phyloP scores from a whole-genome alignment of 2,329 filamentous ascomycete species.

The Talaromyces piceae region DNA sequence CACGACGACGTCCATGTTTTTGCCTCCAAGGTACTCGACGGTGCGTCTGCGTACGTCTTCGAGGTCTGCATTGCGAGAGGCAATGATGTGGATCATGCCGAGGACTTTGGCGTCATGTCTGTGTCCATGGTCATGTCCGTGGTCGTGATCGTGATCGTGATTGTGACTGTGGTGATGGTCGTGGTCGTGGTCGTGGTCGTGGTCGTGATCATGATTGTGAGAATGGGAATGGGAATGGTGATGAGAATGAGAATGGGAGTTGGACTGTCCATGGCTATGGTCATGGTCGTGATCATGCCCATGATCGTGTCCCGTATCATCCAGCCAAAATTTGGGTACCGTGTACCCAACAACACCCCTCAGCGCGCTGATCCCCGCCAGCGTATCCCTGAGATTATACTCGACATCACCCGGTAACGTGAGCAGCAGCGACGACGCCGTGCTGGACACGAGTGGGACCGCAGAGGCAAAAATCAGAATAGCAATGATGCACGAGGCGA shows the following conservation, averaged over 20 bases:
- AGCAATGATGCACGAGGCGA: conserved; percentile 90
- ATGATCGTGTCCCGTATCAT: conserved; percentile 48
- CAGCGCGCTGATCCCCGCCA: conserved; percentile 74
- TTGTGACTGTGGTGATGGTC: conserved; percentile 22
- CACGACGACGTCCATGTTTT: conserved; percentile 73
- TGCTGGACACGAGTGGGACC: conserved; percentile 76
- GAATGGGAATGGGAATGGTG: conserved; percentile 17
- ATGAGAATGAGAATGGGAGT: conserved; percentile 19
- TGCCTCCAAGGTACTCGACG: conserved; percentile 58
- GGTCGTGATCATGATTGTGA: conserved; percentile 22
- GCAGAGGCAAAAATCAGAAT: conserved; percentile 89
- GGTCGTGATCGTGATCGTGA: conserved; percentile 14
- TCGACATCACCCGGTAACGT: conserved; percentile 79
- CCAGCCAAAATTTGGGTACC: conserved; percentile 87
- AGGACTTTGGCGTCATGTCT: conserved; percentile 45
- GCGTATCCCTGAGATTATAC: conserved; percentile 76
- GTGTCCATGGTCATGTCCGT: conserved; percentile 12
- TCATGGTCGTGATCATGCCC: conserved; percentile 24
- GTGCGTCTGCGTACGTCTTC: conserved; percentile 82
- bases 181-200: conserved; percentile 26
- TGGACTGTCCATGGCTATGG: conserved; percentile 22
- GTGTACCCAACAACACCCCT: conserved; percentile 79
- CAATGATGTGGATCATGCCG: conserved; percentile 52
- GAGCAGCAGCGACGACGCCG: conserved; percentile 73
- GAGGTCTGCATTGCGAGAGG: conserved; percentile 58